phyloP scores from a whole-genome alignment of 2,329 filamentous ascomycete species.

The Beauveria caledonica region DNA sequence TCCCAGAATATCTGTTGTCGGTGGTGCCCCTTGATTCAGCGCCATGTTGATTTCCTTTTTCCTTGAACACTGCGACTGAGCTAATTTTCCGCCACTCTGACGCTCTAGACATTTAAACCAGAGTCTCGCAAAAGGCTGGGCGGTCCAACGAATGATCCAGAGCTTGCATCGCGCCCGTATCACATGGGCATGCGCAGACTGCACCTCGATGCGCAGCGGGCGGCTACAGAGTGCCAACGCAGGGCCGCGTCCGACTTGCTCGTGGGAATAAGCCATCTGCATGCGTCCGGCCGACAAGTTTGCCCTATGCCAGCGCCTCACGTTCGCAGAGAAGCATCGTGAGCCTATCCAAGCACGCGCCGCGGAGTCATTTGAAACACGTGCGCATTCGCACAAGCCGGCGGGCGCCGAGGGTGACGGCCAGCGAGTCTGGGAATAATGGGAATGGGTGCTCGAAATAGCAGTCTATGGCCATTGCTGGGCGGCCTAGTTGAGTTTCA shows the following conservation, averaged over 20 bases:
- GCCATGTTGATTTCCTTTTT: no score
- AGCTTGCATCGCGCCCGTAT: not conserved
- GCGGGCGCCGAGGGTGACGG: no score
- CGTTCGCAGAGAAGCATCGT: not conserved
- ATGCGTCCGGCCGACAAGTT: not conserved
- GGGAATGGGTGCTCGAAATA: not conserved
- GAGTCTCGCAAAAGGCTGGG: no score
- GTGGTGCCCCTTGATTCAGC: no score
- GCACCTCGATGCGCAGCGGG: not conserved
- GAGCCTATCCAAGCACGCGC: slow-evolving; percentile 3
- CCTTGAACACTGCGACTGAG: no score
- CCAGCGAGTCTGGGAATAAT: not conserved
- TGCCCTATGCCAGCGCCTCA: no score
- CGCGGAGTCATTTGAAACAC: not conserved
- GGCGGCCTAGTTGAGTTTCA: not conserved
- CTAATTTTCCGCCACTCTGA: no score
- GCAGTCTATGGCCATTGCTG: not conserved
- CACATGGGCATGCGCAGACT: not conserved
- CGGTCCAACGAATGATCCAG: not conserved
- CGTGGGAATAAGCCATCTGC: not conserved
- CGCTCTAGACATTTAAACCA: no score
- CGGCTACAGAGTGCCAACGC: not conserved
- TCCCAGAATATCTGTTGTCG: no score
- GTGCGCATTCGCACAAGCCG: not conserved
- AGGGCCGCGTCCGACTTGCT: not conserved